These are phyloP conservation scores for Macrophomina tecta DNA, from an alignment of 2,329 filamentous ascomycete genomes.

Conservation along the genomic window DNA sequence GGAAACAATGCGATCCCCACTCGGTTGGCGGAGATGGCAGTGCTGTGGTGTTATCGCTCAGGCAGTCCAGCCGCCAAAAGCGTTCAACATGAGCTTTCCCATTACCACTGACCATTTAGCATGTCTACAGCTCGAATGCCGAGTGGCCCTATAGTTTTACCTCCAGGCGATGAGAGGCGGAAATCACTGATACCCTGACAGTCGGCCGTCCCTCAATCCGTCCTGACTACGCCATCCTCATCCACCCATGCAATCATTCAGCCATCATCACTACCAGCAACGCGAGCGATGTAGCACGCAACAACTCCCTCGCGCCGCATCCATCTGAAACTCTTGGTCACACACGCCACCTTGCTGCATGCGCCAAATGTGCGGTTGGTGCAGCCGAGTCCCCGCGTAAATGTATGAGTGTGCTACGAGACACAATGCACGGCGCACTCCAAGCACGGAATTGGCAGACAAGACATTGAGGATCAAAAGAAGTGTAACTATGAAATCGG, in stretches of 20 bases:
- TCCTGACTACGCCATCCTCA: not conserved
- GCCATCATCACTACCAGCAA: not conserved
- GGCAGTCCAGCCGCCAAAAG: not conserved
- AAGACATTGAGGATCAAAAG: not conserved
- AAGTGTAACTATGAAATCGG: not conserved
- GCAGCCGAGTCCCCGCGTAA: not conserved
- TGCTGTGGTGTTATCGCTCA: not conserved
- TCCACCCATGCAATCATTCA: not conserved
- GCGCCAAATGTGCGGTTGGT: constrained; percentile 2
- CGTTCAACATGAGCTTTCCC: not conserved
- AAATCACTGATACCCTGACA: not conserved
- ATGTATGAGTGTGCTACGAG: not conserved
- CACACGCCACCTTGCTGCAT: not conserved
- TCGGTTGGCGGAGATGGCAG: not conserved
- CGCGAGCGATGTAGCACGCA: not conserved
- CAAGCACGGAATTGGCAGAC: not conserved
- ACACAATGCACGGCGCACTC: not conserved
- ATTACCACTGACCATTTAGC: no score
- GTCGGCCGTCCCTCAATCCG: not conserved
- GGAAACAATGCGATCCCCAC: not conserved
- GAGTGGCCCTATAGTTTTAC: no score
- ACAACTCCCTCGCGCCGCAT: not conserved
- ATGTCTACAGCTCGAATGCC: no score
- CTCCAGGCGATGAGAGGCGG: not conserved
- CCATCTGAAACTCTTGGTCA: constrained; percentile 1